These are phyloP conservation scores for Ophiocordyceps camponoti-leonardi DNA, from an alignment of 2,329 filamentous ascomycete genomes.

Conservation along the genomic window DNA sequence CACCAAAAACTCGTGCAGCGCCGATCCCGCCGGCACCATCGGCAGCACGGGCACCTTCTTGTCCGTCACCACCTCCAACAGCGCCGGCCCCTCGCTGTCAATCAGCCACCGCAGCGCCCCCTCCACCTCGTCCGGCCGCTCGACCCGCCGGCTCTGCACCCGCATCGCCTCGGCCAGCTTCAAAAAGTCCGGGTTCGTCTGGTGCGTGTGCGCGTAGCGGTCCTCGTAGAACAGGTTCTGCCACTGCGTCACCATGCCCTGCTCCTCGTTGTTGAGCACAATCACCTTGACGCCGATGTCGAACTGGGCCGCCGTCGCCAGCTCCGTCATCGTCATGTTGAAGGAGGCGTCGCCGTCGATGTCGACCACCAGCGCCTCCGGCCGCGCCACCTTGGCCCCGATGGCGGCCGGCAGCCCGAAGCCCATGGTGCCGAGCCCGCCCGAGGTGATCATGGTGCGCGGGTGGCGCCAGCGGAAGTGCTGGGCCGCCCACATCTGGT, in stretches of 20 bases:
- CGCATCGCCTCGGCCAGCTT: constrained; percentile 87
- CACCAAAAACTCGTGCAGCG: constrained; percentile 72
- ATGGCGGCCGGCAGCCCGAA: constrained; percentile 90
- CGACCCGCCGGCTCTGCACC: constrained; percentile 54
- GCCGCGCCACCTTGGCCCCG: constrained; percentile 70
- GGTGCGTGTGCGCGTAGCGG: constrained; percentile 81
- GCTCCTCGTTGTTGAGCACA: constrained; percentile 89
- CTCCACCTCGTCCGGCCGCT: constrained; percentile 60
- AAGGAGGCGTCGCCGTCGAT: constrained; percentile 98
- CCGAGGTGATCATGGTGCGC: constrained; percentile 88
- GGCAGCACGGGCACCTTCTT: constrained; percentile 88
- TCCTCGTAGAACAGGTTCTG: constrained; percentile 96
- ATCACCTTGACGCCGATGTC: constrained; percentile 94
- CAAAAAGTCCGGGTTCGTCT: constrained; percentile 89
- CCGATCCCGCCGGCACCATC: constrained; percentile 84
- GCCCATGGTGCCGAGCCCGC: constrained; percentile 78
- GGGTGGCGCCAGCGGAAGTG: constrained; percentile 91
- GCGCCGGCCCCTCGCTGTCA: constrained; percentile 72
- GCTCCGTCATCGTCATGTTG: constrained; percentile 94
- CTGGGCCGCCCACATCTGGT: constrained; percentile 97
- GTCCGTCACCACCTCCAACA: constrained; percentile 85
- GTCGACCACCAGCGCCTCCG: constrained; percentile 75
- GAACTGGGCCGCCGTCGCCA: constrained; percentile 86
- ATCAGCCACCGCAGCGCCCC: constrained; percentile 79
- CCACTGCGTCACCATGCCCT: constrained; percentile 98